Conservation (phyloP, 495 filamentous ascomycete genomes). For the Penicillium roqueforti region DNA sequence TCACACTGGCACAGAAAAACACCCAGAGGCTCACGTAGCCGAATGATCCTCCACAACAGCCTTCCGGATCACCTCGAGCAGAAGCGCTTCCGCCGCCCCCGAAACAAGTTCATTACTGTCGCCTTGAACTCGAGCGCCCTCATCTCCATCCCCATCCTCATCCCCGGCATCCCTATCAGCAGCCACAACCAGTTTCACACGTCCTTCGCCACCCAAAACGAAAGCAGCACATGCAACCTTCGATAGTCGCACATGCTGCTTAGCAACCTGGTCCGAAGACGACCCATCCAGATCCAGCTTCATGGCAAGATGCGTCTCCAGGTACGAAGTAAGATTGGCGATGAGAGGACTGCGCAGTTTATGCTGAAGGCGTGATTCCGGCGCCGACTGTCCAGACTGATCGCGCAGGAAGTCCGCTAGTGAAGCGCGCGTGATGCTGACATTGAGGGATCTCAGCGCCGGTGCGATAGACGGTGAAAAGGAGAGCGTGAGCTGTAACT, state of each 20-base stretch:
- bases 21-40: constrained; percentile 16
- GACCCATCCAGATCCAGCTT: constrained; percentile 37
- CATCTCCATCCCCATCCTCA: constrained; percentile 14
- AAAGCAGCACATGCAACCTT: constrained; percentile 53
- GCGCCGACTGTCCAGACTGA: background rate
- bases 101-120: constrained; percentile 9
- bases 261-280: constrained; percentile 10
- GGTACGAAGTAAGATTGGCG: constrained; percentile 38
- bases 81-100: constrained; percentile 27
- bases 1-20: background rate
- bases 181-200: constrained; percentile 47
- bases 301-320: constrained; percentile 47
- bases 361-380: constrained; percentile 10
- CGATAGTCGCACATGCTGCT: constrained; percentile 42
- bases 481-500: constrained; percentile 39
- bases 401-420: constrained; percentile 24
- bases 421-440: constrained; percentile 40
- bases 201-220: constrained; percentile 49
- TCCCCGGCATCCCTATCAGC: constrained; percentile 21
- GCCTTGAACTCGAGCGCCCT: background rate
- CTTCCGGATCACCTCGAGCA: constrained; percentile 28
- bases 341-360: constrained; percentile 35
- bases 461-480: constrained; percentile 39
- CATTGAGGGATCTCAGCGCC: constrained; percentile 43
- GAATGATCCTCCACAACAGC: constrained; percentile 23